Percentiles rank a stretch among this genome's conserved stretches.
phyloP scores from a whole-genome alignment of 1,139 yeast genomes.

The Magnusiomyces sp. region DNA sequence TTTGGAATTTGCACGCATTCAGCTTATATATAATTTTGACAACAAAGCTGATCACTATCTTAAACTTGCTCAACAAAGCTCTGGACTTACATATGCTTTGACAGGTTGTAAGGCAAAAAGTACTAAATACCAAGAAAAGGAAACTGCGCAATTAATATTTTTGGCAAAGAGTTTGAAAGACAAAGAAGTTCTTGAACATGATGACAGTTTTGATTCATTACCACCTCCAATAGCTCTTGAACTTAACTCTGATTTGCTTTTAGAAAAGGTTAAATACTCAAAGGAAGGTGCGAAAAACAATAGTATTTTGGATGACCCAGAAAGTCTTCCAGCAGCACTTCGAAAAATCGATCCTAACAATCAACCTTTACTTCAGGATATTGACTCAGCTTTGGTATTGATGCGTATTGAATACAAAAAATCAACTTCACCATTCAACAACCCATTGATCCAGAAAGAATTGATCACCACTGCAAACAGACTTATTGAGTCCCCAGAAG shows the following conservation, averaged over 20 bases:
- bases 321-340: constrained; percentile 46
- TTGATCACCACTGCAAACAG: constrained; percentile 65
- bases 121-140: constrained; percentile 70
- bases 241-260: constrained; percentile 67
- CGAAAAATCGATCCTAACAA: constrained; percentile 63
- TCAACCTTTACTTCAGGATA: constrained; percentile 64
- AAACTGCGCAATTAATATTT: constrained; percentile 67
- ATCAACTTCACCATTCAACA: constrained; percentile 63
- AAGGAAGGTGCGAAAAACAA: constrained; percentile 27
- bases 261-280: constrained; percentile 58
- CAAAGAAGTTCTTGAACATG: constrained; percentile 21
- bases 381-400: constrained; percentile 66
- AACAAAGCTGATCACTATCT: constrained; percentile 50
- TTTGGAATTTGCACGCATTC: constrained; percentile 51
- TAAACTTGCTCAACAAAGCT: constrained; percentile 43
- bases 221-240: constrained; percentile 36
- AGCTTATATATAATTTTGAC: constrained; percentile 53
- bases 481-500: constrained; percentile 46
- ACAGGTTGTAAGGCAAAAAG: constrained; percentile 87
- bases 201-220: constrained; percentile 20
- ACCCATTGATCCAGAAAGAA: constrained; percentile 73
- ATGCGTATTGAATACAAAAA: constrained; percentile 56
- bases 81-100: constrained; percentile 55
- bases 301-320: constrained; percentile 37
- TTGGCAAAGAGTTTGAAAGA: constrained; percentile 52